Conservation (phyloP, 2,329 filamentous ascomycete genomes). For the Neonectria coccinea region DNA sequence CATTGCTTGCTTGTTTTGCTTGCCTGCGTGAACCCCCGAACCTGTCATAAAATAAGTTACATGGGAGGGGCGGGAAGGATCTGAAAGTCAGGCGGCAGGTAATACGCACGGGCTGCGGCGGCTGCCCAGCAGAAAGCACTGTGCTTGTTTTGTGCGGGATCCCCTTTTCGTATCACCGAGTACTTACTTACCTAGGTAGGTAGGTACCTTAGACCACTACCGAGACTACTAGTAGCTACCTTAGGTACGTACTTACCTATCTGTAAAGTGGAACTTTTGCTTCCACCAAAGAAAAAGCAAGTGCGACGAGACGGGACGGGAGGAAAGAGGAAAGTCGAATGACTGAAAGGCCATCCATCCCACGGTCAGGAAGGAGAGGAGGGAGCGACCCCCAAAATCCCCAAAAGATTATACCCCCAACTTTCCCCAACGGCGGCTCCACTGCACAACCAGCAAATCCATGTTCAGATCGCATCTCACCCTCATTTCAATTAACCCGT, state of each 20-base stretch:
- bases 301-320: not conserved
- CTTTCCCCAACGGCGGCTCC: constrained; percentile 4
- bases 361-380: too few species aligned
- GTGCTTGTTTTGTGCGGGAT: too few species aligned
- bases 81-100: not conserved
- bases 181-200: too few species aligned
- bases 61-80: too few species aligned
- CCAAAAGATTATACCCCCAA: constrained; percentile 7
- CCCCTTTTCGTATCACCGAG: too few species aligned
- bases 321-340: not conserved
- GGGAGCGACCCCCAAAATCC: constrained; percentile 4
- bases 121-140: too few species aligned
- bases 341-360: too few species aligned
- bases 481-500: not conserved
- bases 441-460: not conserved
- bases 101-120: too few species aligned
- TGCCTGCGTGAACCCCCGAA: constrained; percentile 11
- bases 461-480: constrained; percentile 9
- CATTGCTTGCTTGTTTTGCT: not conserved
- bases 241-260: too few species aligned
- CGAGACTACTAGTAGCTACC: too few species aligned
- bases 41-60: not conserved
- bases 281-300: not conserved
- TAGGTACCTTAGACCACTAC: too few species aligned
- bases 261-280: too few species aligned